Base-by-base conservation (phyloP, 2,329 filamentous ascomycete species). In the Fusarium nanum region DNA sequence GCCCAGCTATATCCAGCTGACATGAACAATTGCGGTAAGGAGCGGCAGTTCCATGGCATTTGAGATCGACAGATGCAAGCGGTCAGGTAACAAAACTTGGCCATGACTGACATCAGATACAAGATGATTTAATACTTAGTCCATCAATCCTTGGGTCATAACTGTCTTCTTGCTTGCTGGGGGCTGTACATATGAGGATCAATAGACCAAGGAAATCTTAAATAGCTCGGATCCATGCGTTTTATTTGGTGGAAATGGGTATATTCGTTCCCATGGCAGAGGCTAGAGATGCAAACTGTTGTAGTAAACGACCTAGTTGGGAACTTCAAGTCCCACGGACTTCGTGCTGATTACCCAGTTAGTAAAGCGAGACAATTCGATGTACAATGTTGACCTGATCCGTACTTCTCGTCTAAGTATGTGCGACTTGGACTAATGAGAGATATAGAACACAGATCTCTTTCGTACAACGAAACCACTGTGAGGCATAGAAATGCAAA, bases 281-380 rank as follows among this genome's bases (percentile, higher is more conserved):
- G 37, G 45, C 40, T 67, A 13, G 9, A 27, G 37, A 27, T 9
- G 18, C 11, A 53, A 42, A 42, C 14, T 12, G 23, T 22, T 28
- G 34, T 20, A 20, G 34, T 11, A 41, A 11, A 25, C 13, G 40
- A 47, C 28, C 53, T 16, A 49, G 20, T 10, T 20, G 22, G 25
- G 13, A 46, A 41, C 23, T 25, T 37, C 20, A n/a, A 20, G 20
- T 20, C 22, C 46, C 34, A 55, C 48, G 23, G 27, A 28, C n/a
- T 57, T 67, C 63, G 62, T 64, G 52, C 37, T 52, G 30, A 64
- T 70, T 68, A 41, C 57, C 54, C 40, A 67, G 45, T 54, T 44
- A 42, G 67, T 70, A 58, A 55, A 64, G n/a, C 50, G 68, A 68
- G 48, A 56, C 54, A 64, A n/a, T 55, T 70, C 41, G 46, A 34